Evolutionary conservation across 331 rosid species (phyloP).

Genomic region (Acacia pycnantha): DNA sequence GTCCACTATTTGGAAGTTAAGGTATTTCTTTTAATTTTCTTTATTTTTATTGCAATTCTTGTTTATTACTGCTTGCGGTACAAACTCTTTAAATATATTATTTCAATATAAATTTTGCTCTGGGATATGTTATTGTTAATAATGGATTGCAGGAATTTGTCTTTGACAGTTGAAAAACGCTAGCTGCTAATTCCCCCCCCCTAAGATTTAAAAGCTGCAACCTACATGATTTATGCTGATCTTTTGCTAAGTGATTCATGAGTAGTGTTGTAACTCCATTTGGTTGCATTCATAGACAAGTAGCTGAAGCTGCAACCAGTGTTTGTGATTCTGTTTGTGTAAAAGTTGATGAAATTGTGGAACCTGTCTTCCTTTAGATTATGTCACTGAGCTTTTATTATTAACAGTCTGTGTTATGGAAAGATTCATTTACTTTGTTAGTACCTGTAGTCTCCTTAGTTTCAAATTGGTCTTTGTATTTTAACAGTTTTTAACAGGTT

Average conservation of each 20-base stretch:
- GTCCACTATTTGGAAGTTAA: conserved; percentile 93
- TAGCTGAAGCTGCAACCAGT: background rate
- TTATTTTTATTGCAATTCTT: conserved; percentile 9
- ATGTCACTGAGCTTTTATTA: background rate
- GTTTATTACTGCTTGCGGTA: background rate
- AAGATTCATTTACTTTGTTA: background rate
- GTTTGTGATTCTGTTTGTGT: conserved; percentile 9
- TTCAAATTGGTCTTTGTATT: background rate
- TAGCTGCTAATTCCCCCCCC: background rate
- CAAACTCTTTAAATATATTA: background rate
- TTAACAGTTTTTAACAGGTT: background rate
- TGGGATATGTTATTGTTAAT: background rate
- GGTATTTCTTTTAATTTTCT: conserved; percentile 45
- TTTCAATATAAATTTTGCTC: background rate
- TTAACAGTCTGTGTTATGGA: background rate
- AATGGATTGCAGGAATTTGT: background rate
- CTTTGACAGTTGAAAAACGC: conserved; percentile 16
- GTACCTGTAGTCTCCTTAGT: background rate
- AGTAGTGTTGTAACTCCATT: background rate
- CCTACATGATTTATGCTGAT: background rate
- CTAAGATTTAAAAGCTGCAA: background rate
- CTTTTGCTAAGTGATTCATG: background rate
- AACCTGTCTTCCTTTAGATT: background rate
- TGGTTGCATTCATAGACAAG: background rate
- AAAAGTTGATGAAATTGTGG: background rate